Evolutionary conservation across 371 early-diverging fungal species (phyloP).

Genomic region (Neoconidiobolus thromboides): DNA sequence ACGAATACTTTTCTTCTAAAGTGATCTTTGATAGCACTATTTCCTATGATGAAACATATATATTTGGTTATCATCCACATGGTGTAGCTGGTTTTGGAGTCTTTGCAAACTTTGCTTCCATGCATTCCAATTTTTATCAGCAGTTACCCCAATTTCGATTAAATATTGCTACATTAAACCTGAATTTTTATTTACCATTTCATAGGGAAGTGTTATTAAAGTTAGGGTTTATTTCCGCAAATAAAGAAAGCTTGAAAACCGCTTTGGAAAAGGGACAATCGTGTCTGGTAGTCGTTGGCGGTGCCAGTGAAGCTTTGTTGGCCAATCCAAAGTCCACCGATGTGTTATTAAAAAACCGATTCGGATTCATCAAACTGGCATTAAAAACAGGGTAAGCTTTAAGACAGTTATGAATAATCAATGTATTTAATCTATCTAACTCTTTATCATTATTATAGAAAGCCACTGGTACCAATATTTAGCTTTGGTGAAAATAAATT

Average conservation of each 20-base stretch:
- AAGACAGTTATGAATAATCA: background rate
- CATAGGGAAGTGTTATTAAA: slow-evolving; percentile 47
- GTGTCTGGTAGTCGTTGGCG: slow-evolving; percentile 51
- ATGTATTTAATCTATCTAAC: background rate
- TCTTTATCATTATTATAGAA: background rate
- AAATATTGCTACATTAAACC: slow-evolving; percentile 30
- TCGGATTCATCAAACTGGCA: slow-evolving; percentile 66
- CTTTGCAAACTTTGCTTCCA: too few relatives aligned
- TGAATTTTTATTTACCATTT: slow-evolving; percentile 42
- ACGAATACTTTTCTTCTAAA: too few relatives aligned
- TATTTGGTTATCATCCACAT: too few relatives aligned
- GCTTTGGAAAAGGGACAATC: slow-evolving; percentile 52
- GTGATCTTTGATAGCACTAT: too few relatives aligned
- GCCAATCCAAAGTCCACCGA: slow-evolving; percentile 38
- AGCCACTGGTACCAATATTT: slow-evolving; percentile 50
- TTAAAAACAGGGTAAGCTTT: slow-evolving; percentile 32
- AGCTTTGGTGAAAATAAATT: slow-evolving; percentile 74
- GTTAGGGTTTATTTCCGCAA: slow-evolving; percentile 51
- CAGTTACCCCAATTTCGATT: slow-evolving; percentile 8
- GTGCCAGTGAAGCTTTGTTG: slow-evolving; percentile 46
- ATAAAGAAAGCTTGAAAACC: slow-evolving; percentile 40
- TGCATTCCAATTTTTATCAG: too few relatives aligned
- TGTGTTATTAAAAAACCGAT: slow-evolving; percentile 41
- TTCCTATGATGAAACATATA: too few relatives aligned
- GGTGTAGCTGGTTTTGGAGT: too few relatives aligned